Evolutionary conservation across 257 asterid genomes (phyloP).

Genomic region (Voacanga thouarsii): DNA sequence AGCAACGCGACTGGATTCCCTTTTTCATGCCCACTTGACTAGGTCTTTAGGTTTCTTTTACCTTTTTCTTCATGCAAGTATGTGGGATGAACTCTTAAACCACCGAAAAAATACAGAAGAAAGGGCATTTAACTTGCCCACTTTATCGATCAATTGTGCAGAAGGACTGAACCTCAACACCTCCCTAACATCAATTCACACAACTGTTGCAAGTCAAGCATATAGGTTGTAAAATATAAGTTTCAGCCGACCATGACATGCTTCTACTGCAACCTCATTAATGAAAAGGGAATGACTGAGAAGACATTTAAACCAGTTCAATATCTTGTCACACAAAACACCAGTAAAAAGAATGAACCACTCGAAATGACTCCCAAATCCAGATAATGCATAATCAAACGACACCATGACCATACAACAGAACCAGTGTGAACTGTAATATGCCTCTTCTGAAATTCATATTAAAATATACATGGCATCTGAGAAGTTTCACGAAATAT

Average conservation of each 20-base stretch:
- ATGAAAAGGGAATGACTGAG: not conserved
- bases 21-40: too few species aligned
- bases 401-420: not conserved
- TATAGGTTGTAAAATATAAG: too few species aligned
- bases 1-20: not conserved
- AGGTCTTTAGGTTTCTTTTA: not conserved
- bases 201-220: not conserved
- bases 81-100: not conserved
- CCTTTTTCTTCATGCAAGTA: not conserved
- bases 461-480: not conserved
- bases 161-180: too few species aligned
- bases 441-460: not conserved
- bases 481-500: not conserved
- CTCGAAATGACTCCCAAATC: not conserved
- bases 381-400: not conserved
- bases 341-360: not conserved
- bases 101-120: not conserved
- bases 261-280: not conserved
- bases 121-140: not conserved
- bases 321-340: not conserved
- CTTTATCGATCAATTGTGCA: not conserved
- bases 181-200: too few species aligned
- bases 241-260: not conserved
- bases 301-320: not conserved
- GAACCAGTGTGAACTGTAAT: not conserved